Conservation (phyloP, 2,329 filamentous ascomycete genomes). For the Lachnellula cervina region DNA sequence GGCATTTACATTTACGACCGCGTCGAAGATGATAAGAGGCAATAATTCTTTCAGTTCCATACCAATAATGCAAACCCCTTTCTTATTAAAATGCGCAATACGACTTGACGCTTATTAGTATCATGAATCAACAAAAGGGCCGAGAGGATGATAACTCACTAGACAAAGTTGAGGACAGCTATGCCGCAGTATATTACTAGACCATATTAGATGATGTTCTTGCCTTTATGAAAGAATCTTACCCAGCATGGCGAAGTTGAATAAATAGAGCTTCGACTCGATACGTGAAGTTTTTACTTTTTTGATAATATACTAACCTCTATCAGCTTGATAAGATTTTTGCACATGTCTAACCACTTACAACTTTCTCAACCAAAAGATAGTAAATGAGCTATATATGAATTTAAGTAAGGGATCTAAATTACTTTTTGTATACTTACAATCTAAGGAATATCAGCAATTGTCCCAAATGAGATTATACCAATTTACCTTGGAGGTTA, state of each 20-base stretch:
- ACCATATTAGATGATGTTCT: neutral
- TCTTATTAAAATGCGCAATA: slow-evolving; percentile 31
- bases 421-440: too few species aligned
- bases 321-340: too few species aligned
- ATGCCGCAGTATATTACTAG: slow-evolving; percentile 20
- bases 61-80: slow-evolving; percentile 55
- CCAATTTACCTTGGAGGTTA: slow-evolving; percentile 5
- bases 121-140: slow-evolving; percentile 23
- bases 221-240: neutral
- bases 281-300: slow-evolving; percentile 34
- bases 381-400: slow-evolving; percentile 44
- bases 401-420: slow-evolving; percentile 23
- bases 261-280: slow-evolving; percentile 53
- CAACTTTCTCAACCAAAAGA: slow-evolving; percentile 58
- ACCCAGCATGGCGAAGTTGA: slow-evolving; percentile 56
- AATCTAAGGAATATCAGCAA: too few species aligned
- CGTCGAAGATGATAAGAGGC: slow-evolving; percentile 56
- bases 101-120: too few species aligned
- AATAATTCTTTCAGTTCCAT: slow-evolving; percentile 54
- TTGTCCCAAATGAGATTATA: neutral
- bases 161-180: slow-evolving; percentile 38
- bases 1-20: slow-evolving; percentile 56
- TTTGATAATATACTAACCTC: slow-evolving; percentile 34
- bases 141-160: neutral
- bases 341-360: too few species aligned